Percentiles rank a stretch among this genome's conserved stretches.
These are phyloP conservation scores for Pseudoneurospora amorphoporcata DNA, from an alignment of 495 filamentous ascomycete species.

Conservation along the genomic window DNA sequence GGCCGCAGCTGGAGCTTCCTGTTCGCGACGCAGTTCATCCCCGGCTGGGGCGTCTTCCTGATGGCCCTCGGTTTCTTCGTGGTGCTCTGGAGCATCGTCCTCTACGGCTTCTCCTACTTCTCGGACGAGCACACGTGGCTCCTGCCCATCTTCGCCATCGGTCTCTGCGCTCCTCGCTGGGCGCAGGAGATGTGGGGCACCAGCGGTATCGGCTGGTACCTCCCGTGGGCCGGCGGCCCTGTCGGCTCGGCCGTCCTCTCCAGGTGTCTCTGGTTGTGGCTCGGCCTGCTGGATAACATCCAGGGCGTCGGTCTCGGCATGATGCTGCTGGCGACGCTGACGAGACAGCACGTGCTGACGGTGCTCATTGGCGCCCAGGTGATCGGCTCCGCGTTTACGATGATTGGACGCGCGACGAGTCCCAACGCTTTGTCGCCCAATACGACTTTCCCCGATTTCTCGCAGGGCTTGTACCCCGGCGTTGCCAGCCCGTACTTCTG, in stretches of 20 bases:
- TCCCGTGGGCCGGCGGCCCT: constrained; percentile 47
- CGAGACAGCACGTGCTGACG: constrained; percentile 47
- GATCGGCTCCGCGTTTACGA: constrained; percentile 45
- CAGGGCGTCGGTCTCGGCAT: constrained; percentile 55
- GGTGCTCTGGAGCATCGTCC: constrained; percentile 41
- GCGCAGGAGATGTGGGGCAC: constrained; percentile 56
- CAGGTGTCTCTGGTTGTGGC: constrained; percentile 53
- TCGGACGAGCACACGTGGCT: constrained; percentile 52
- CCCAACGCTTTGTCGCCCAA: constrained; percentile 50
- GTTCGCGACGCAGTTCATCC: constrained; percentile 41
- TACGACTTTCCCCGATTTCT: constrained; percentile 53
- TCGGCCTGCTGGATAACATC: constrained; percentile 51
- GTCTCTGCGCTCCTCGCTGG: constrained; percentile 54
- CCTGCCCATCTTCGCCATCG: constrained; percentile 56
- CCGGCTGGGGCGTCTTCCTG: constrained; percentile 41
- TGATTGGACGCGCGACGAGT: constrained; percentile 47
- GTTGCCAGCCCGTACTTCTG: constrained; percentile 55
- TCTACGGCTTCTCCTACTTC: constrained; percentile 38
- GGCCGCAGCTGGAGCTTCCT: constrained; percentile 56
- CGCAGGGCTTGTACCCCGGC: constrained; percentile 31
- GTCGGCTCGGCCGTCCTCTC: constrained; percentile 42
- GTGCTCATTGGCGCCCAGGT: constrained; percentile 47
- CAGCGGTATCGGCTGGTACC: constrained; percentile 45
- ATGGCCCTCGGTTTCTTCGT: constrained; percentile 51
- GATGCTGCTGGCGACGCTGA: constrained; percentile 53